Conservation (phyloP, 768 basidiomycete genomes). For the Dioszegia hungarica region DNA sequence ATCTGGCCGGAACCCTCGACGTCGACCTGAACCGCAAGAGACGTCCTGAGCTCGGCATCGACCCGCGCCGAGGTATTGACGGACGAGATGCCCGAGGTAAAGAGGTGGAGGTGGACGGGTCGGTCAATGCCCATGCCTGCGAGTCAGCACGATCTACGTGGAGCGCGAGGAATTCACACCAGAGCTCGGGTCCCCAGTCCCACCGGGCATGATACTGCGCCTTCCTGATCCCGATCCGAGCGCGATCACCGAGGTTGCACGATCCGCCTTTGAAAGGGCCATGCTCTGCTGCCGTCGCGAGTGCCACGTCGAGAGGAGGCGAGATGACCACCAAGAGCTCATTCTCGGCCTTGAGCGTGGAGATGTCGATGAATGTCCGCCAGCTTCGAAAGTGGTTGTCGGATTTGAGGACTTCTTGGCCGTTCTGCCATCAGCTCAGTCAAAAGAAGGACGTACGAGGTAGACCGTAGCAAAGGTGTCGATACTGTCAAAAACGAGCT, state of each 20-base stretch:
- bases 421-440: constrained; percentile 57
- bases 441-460: constrained; percentile 55
- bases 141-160: not conserved
- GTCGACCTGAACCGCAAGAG: constrained; percentile 53
- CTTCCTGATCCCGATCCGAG: constrained; percentile 9
- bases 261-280: constrained; percentile 16
- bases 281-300: constrained; percentile 54
- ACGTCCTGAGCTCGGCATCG: constrained; percentile 57
- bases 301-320: constrained; percentile 65
- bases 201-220: constrained; percentile 10
- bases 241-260: constrained; percentile 14
- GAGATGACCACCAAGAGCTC: constrained; percentile 65
- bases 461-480: constrained; percentile 73
- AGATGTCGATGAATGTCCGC: constrained; percentile 50
- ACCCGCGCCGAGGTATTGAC: constrained; percentile 55
- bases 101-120: constrained; percentile 5
- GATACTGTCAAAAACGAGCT: constrained; percentile 80
- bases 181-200: constrained; percentile 13
- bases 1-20: constrained; percentile 49
- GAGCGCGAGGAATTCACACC: not conserved
- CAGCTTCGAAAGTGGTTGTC: constrained; percentile 75
- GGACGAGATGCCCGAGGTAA: not conserved
- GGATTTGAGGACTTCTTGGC: constrained; percentile 60
- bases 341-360: constrained; percentile 54
- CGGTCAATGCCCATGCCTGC: constrained; percentile 7